Base-by-base conservation (phyloP, 805 yeast genomes). In the Jamesozyma lodderae region DNA sequence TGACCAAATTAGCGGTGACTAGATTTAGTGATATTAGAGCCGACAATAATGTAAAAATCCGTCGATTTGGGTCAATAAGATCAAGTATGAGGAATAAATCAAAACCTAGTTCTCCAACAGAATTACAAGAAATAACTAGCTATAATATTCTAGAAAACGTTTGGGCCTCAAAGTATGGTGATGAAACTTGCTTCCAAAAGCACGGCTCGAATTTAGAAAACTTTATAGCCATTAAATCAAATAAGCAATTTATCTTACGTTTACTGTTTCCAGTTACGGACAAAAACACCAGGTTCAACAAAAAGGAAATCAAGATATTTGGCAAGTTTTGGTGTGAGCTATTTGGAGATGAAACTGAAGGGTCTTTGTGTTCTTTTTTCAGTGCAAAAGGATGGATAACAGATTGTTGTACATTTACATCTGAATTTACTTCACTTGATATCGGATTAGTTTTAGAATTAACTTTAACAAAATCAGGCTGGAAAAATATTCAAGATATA, bases 271-370 rank as follows among this genome's bases (percentile, higher is more conserved):
- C 77, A 1, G 42, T 66, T 1, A 20, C 35, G 4, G 33, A 41
- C 1, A 37, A 36, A 1, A 16, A 24, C 6, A 26, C 45, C 11
- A 11, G 33, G 6, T 51, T 57, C 10, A 25, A 52, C 0, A 8
- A 42, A 4, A 51, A 41, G 28, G 60, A 63, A 18, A 11, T 57
- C 2, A 29, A 38, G 8, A 51, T 67, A 8, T 66, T 61, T 32
- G 57, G 62, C 22, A 55, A 56, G 9, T 53, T 68, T 3, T 76
- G 85, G 79, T 67, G 75, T 38, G 71, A 72, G 33, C 37, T 80
- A 0, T 57, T 79, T 35, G 90, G 90, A 1, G 78, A 76, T 53
- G 90, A 81, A 57, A 58, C 75, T 4, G 40, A 46, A 2, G 70
- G 69, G 0, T 72, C 85, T 0, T 50, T 81, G 5, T 69, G 70